Conservation (phyloP, 768 basidiomycete genomes). For the Daedaleopsis sinensis region DNA sequence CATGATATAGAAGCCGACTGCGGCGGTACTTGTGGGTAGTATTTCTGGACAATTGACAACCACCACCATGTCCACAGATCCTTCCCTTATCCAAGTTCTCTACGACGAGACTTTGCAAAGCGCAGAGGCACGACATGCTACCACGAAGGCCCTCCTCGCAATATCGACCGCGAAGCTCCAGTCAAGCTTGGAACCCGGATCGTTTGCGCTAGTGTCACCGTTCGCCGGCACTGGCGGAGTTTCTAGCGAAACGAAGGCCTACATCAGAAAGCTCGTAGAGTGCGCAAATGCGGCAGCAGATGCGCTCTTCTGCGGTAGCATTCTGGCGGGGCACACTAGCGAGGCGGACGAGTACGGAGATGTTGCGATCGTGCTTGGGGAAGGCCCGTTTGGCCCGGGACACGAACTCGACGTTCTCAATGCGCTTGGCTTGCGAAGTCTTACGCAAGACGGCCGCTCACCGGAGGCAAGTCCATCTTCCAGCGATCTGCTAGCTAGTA, state of each 20-base stretch:
- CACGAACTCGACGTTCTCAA: not conserved
- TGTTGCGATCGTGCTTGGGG: conserved; percentile 54
- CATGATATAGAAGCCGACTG: no score
- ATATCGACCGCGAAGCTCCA: not conserved
- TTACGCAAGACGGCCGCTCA: not conserved
- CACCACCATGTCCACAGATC: not conserved
- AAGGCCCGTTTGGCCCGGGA: conserved; percentile 34
- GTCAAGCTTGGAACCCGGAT: not conserved
- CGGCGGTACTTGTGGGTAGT: no score
- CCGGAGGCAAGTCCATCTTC: not conserved
- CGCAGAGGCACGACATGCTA: not conserved
- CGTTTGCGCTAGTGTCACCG: not conserved
- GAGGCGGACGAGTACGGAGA: conserved; percentile 63
- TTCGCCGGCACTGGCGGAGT: not conserved
- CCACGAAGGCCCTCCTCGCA: not conserved
- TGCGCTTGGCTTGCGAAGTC: not conserved
- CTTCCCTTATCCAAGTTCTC: conserved; percentile 1
- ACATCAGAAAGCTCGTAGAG: conserved; percentile 35
- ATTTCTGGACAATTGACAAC: not conserved
- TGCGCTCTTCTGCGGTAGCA: conserved; percentile 48
- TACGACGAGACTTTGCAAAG: not conserved
- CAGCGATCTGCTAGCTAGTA: no score
- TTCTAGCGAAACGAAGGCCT: not conserved
- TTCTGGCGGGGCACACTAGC: conserved; percentile 54
- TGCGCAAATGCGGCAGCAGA: conserved; percentile 44